These are phyloP conservation scores for Paraphaeosphaeria minitans DNA, from an alignment of 2,329 filamentous ascomycete species.

Conservation along the genomic window DNA sequence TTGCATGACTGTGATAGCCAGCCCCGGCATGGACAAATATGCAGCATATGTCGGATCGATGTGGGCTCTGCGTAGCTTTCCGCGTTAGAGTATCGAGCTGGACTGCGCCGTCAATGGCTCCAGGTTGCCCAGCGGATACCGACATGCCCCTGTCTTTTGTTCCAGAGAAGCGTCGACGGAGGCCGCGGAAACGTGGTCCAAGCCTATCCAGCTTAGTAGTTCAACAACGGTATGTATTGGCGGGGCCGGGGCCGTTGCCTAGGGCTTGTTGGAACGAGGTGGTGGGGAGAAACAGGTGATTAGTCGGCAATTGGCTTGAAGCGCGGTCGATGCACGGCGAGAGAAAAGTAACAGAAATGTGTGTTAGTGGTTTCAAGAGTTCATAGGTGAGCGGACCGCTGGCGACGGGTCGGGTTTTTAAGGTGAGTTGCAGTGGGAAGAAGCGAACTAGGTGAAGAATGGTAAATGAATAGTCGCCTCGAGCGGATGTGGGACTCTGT, in stretches of 20 bases:
- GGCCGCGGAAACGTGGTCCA: constrained; percentile 28
- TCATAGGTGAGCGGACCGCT: constrained; percentile 12
- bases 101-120: constrained; percentile 30
- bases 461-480: constrained; percentile 27
- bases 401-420: constrained; percentile 10
- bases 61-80: constrained; percentile 48
- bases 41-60: constrained; percentile 63
- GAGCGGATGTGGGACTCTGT: constrained; percentile 17
- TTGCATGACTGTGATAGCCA: constrained; percentile 87
- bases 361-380: neutral
- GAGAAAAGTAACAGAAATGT: neutral
- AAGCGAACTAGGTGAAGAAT: constrained; percentile 31
- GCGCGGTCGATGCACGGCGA: neutral
- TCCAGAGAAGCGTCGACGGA: constrained; percentile 33
- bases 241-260: neutral
- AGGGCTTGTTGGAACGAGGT: neutral
- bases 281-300: neutral
- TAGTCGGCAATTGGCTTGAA: neutral
- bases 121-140: constrained; percentile 21
- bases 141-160: constrained; percentile 34
- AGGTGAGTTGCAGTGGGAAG: constrained; percentile 11
- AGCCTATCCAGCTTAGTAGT: constrained; percentile 28
- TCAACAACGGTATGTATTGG: neutral
- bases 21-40: constrained; percentile 97
- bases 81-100: constrained; percentile 28